Evolutionary conservation across 352 stramenopile genomes (phyloP), one percentile per base, ranked within the genome.

Genomic region (Phytophthora tentaculata): DNA sequence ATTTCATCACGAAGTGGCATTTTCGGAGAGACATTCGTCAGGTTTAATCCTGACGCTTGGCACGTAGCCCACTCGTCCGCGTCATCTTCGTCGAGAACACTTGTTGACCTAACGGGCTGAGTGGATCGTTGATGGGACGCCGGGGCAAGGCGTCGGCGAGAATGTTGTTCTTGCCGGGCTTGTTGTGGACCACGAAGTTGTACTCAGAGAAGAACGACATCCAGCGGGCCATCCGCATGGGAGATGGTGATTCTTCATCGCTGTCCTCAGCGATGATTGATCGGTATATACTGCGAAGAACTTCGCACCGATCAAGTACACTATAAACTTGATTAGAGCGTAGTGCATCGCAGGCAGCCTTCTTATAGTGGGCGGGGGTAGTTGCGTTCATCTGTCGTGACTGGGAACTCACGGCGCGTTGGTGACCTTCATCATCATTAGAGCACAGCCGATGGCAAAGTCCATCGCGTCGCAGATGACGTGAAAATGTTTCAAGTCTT

Each of bases 381-480:
- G 5, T 52, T 32, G n/a, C 45, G 45, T 29, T 52, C 45, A 12
- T 17, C 23, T 29, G n/a, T 52, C 45, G 19, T 1, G 45, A 29
- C 45, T 24, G 45, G 2, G 29, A 32, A 7, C 20, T n/a, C 4
- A 52, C 12, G 6, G 32, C 19, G n/a, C 24, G 20, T 20, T 29
- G 2, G n/a, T 2, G 6, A 2, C 17, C 45, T n/a, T 19, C 41
- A 16, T 13, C 41, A 48, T 48, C 41, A 39, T 52, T 6, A 52
- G 20, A 19, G 45, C 45, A 52, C 20, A 52, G 14, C 22, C 20
- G 45, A 52, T 28, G 19, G 45, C 45, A 29, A 29, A 24, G 23
- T 28, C 45, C 3, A 17, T 52, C 5, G 45, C 45, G 20, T 52
- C 45, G 45, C 45, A 52, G 19, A 52, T 20, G n/a, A 52, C 45